phyloP scores from a whole-genome alignment of 2,329 filamentous ascomycete genomes.

The Septoria linicola region DNA sequence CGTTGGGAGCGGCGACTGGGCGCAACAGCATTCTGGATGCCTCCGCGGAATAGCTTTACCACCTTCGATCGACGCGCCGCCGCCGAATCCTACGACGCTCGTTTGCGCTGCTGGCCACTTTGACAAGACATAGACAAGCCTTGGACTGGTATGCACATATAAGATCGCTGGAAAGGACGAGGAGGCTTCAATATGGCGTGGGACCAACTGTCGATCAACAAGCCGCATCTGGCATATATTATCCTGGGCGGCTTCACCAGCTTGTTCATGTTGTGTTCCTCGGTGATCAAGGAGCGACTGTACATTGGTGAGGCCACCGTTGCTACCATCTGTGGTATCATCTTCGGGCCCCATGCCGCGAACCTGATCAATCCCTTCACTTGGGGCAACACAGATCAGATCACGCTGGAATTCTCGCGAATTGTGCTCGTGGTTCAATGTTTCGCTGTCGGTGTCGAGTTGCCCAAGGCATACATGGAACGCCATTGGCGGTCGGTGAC shows the following conservation, averaged over 20 bases:
- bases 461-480: slow-evolving; percentile 96
- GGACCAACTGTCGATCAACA: slow-evolving; percentile 81
- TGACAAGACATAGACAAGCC: background rate
- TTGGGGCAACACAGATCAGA: slow-evolving; percentile 82
- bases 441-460: slow-evolving; percentile 85
- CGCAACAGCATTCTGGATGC: slow-evolving; percentile 31
- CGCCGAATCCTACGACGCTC: slow-evolving; percentile 22
- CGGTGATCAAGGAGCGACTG: slow-evolving; percentile 95
- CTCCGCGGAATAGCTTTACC: slow-evolving; percentile 10
- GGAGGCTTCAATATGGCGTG: slow-evolving; percentile 62
- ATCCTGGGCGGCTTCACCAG: slow-evolving; percentile 97
- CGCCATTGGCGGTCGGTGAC: slow-evolving; percentile 92
- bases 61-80: slow-evolving; percentile 18
- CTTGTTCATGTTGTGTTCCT: slow-evolving; percentile 97
- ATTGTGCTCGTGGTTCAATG: slow-evolving; percentile 90
- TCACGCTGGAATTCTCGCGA: slow-evolving; percentile 85
- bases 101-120: slow-evolving; percentile 13
- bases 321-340: slow-evolving; percentile 81
- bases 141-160: background rate
- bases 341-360: slow-evolving; percentile 82
- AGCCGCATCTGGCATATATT: slow-evolving; percentile 96
- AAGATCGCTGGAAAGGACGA: background rate
- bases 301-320: slow-evolving; percentile 99
- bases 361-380: slow-evolving; percentile 71
- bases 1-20: slow-evolving; percentile 39